Base-by-base conservation (phyloP, 495 filamentous ascomycete species). In the Aspergillus olivimuriae region DNA sequence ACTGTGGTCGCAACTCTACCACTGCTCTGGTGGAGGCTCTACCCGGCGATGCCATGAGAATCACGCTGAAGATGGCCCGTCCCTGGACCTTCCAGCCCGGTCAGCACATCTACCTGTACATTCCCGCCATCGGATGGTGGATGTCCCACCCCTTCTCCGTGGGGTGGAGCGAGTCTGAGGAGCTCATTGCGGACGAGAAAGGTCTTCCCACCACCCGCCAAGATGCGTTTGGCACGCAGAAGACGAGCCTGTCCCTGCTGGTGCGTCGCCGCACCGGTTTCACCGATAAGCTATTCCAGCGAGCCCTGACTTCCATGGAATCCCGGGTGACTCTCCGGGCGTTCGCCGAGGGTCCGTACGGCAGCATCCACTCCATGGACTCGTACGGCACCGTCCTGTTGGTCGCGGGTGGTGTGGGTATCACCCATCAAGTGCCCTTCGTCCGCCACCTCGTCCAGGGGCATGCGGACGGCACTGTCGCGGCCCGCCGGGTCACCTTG, bases 111-210 rank as follows among this genome's bases (percentile, higher is more conserved):
- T 98, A 94, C 59, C 69, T 98, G 30, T 91, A 89, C 56, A 84
- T 95, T 47, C 78, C 79, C 20, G 65, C 80, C 9, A 52, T 94
- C 47, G 84, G 78, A 32, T 74, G 76, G 48, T 94, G 86, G 85
- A 88, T 87, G 48, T 87, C 79, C 32, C 92, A 98, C 60, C 92
- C 92, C 3, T 97, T 98, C 67, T 92, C 89, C 20, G 75, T 97
- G 39, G 89, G 85, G 43, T 97, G 91, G 90, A 80, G 79, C 55
- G 87, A 73, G 42, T 22, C 51, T 4, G 61, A 68, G 34, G 57
- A 64, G 36, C 34, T 43, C 14, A 42, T 57, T 24, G 56, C 58
- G 19, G 58, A 66, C 33, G 72, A 75, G 50, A 75, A 73, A 47
- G 65, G 65, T 1, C 51, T 68, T 23, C 62, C 67, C 4, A 56